Percentiles rank a stretch among this genome's conserved stretches.
phyloP scores from a whole-genome alignment of 352 stramenopile genomes.

The Pythium brachiatum region DNA sequence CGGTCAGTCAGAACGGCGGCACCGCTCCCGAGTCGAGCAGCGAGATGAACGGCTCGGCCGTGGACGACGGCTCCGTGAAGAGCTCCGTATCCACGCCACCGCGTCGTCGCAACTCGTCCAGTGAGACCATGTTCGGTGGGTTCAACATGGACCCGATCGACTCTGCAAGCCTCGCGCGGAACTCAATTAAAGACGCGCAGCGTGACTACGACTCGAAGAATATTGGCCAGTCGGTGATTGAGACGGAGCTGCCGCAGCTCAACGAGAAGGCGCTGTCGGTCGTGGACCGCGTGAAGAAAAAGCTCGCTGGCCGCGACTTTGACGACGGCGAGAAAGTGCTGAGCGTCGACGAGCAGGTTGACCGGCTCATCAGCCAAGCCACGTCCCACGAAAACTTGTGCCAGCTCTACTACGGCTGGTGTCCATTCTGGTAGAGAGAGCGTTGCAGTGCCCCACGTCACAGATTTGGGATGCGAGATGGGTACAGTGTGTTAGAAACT shows the following conservation, averaged over 20 bases:
- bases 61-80: constrained; percentile 46
- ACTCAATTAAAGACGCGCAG: constrained; percentile 62
- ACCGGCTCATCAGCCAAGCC: constrained; percentile 97
- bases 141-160: constrained; percentile 67
- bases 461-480: neutral
- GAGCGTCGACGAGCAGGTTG: constrained; percentile 92
- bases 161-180: constrained; percentile 44
- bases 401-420: constrained; percentile 99
- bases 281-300: constrained; percentile 98
- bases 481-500: constrained; percentile 6
- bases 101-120: constrained; percentile 61
- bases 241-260: constrained; percentile 70
- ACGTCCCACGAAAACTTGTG: constrained; percentile 99
- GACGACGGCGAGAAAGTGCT: constrained; percentile 79
- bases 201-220: constrained; percentile 54
- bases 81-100: constrained; percentile 52
- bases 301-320: constrained; percentile 98
- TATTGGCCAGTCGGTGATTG: constrained; percentile 54
- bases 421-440: constrained; percentile 76
- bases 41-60: constrained; percentile 21
- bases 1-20: neutral
- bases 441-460: neutral
- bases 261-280: constrained; percentile 94
- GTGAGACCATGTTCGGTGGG: constrained; percentile 54
- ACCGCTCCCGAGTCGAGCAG: constrained; percentile 15